These are phyloP conservation scores for Phytophthora idaei DNA, from an alignment of 352 stramenopile species.

Conservation along the genomic window DNA sequence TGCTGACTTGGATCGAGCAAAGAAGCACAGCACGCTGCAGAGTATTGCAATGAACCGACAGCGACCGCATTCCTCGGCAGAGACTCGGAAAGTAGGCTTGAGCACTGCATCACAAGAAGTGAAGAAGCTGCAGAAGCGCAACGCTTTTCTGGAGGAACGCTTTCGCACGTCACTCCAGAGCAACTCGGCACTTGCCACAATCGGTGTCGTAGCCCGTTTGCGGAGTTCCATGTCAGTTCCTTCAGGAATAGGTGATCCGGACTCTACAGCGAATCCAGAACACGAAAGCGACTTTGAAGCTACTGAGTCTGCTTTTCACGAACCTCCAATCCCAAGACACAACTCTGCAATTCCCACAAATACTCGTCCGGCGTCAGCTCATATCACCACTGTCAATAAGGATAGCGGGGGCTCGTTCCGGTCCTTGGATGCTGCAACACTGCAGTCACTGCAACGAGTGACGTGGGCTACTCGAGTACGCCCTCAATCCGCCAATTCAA, in stretches of 20 bases:
- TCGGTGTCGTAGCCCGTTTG: slow-evolving; percentile 29
- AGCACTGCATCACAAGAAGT: slow-evolving; percentile 41
- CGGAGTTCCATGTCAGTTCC: slow-evolving; percentile 23
- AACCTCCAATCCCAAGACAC: slow-evolving; percentile 1
- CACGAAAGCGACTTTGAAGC: slow-evolving; percentile 7
- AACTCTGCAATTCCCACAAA: slow-evolving; percentile 9
- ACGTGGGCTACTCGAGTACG: slow-evolving; percentile 42
- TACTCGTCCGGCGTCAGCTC: slow-evolving; percentile 24
- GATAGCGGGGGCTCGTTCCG: slow-evolving; percentile 11
- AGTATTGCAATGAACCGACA: slow-evolving; percentile 27
- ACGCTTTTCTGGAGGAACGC: slow-evolving; percentile 65
- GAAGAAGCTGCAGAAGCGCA: slow-evolving; percentile 60
- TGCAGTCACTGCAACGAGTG: slow-evolving; percentile 59
- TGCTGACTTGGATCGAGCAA: slow-evolving; percentile 47
- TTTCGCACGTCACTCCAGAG: slow-evolving; percentile 47
- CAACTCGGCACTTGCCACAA: slow-evolving; percentile 12
- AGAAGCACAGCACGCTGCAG: slow-evolving; percentile 28
- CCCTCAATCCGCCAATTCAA: slow-evolving; percentile 47
- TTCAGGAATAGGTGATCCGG: slow-evolving; percentile 1
- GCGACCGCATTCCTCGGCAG: slow-evolving; percentile 5
- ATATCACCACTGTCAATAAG: slow-evolving; percentile 9
- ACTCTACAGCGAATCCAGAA: slow-evolving; percentile 1
- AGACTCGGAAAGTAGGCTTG: slow-evolving; percentile 11
- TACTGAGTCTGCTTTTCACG: not conserved
- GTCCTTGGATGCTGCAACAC: slow-evolving; percentile 43